These are phyloP conservation scores for Fraxinus albicans DNA, from an alignment of 305 asterid species.

Conservation along the genomic window DNA sequence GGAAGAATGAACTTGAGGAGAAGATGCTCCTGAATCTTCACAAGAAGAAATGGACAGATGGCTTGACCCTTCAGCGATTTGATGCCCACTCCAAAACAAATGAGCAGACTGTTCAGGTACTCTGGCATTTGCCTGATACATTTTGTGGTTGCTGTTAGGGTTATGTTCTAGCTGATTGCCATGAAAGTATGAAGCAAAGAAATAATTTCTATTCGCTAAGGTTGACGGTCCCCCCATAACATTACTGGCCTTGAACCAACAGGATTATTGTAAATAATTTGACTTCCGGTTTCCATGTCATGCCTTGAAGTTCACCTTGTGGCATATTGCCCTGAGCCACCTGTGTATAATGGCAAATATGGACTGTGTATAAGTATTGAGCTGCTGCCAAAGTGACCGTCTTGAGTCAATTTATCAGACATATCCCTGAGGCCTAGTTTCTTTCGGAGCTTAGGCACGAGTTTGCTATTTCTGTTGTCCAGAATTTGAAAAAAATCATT, in stretches of 20 bases:
- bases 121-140: not conserved
- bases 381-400: not conserved
- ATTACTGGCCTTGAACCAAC: not conserved
- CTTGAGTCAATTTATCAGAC: not conserved
- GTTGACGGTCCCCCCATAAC: not conserved
- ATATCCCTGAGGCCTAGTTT: not conserved
- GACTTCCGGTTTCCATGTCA: not conserved
- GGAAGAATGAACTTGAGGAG: slow-evolving; percentile 98
- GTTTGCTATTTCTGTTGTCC: not conserved
- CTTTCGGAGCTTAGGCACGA: not conserved
- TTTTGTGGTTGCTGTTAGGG: not conserved
- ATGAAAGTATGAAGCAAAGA: not conserved
- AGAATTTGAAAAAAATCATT: not conserved
- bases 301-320: not conserved
- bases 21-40: slow-evolving; percentile 97
- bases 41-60: slow-evolving; percentile 98
- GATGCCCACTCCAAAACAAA: slow-evolving; percentile 93
- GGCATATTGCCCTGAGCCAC: not conserved
- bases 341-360: not conserved
- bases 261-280: not conserved
- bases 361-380: not conserved
- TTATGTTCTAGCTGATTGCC: not conserved
- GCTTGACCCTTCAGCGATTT: slow-evolving; percentile 81
- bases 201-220: not conserved
- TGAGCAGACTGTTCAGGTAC: slow-evolving; percentile 92